A percentile compares a stretch with the other conserved stretches of the same genome.
Evolutionary conservation across 441 rosid genomes (phyloP).

Genomic region (Euphorbia corollata): DNA sequence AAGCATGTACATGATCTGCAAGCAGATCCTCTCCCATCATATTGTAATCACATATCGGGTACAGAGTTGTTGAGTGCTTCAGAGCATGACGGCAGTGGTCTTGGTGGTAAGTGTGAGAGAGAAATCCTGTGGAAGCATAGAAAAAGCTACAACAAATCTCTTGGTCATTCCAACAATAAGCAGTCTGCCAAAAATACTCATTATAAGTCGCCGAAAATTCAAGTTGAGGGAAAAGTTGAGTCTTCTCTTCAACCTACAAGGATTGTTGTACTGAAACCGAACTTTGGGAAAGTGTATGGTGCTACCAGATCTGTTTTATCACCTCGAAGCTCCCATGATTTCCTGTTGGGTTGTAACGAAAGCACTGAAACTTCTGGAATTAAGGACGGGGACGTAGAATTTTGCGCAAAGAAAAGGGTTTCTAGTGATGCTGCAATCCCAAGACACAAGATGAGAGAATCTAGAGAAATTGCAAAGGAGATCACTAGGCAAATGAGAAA

Average conservation of each 20-base stretch:
- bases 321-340: conserved; percentile 42
- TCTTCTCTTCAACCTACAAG: conserved; percentile 44
- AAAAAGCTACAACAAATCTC: conserved; percentile 28
- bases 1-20: conserved; percentile 76
- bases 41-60: conserved; percentile 33
- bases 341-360: conserved; percentile 36
- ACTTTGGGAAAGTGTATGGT: conserved; percentile 47
- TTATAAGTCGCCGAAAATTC: conserved; percentile 33
- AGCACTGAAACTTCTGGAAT: conserved; percentile 32
- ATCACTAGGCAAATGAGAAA: conserved; percentile 59
- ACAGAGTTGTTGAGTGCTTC: conserved; percentile 32
- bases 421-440: conserved; percentile 34
- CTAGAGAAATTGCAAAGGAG: conserved; percentile 57
- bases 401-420: conserved; percentile 34
- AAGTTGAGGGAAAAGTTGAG: conserved; percentile 35
- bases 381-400: conserved; percentile 30
- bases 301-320: conserved; percentile 38
- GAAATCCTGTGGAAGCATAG: conserved; percentile 29
- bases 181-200: conserved; percentile 25
- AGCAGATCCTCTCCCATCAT: conserved; percentile 34
- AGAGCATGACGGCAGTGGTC: conserved; percentile 24
- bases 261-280: conserved; percentile 91
- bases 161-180: conserved; percentile 27
- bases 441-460: conserved; percentile 54
- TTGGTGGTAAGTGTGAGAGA: conserved; percentile 29